Evolutionary conservation across 2,329 filamentous ascomycete species (phyloP).

Genomic region (Calonectria naviculata): DNA sequence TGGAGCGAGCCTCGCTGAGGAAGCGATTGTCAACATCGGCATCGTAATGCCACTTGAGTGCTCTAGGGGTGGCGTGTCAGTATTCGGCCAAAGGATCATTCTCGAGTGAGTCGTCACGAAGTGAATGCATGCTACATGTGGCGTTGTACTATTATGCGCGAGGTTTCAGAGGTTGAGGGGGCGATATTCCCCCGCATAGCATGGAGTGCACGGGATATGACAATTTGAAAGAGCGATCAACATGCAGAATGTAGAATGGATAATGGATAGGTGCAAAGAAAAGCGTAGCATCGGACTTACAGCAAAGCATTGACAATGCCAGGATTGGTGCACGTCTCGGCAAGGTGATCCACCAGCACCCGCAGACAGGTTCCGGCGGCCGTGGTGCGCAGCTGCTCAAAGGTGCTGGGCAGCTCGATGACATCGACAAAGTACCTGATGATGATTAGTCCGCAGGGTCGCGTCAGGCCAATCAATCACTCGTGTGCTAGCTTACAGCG

Average conservation of each 20-base stretch:
- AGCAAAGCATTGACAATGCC: slow-evolving; percentile 79
- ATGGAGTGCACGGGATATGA: neutral
- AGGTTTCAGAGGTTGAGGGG: neutral
- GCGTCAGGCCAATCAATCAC: neutral
- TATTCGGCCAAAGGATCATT: neutral
- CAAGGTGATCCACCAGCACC: slow-evolving; percentile 72
- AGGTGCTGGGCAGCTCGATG: slow-evolving; percentile 73
- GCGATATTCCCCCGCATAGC: slow-evolving; percentile 3
- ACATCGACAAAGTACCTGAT: slow-evolving; percentile 71
- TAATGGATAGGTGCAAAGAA: neutral
- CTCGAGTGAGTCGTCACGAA: neutral
- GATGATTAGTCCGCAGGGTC: neutral
- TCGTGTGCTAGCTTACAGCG: slow-evolving; percentile 56
- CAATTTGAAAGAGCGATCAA: neutral
- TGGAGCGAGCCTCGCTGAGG: slow-evolving; percentile 74
- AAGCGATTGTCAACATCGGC: slow-evolving; percentile 71
- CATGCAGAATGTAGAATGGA: too few species aligned
- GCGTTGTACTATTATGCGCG: neutral
- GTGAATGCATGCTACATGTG: neutral
- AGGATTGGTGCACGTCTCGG: slow-evolving; percentile 71
- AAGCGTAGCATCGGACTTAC: slow-evolving; percentile 57
- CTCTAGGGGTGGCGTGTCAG: slow-evolving; percentile 56
- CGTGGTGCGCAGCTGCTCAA: slow-evolving; percentile 79
- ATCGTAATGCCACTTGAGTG: slow-evolving; percentile 80
- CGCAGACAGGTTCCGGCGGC: slow-evolving; percentile 69